Base-by-base conservation (phyloP, 495 filamentous ascomycete genomes). In the Pseudoneurospora amorphoporcata region DNA sequence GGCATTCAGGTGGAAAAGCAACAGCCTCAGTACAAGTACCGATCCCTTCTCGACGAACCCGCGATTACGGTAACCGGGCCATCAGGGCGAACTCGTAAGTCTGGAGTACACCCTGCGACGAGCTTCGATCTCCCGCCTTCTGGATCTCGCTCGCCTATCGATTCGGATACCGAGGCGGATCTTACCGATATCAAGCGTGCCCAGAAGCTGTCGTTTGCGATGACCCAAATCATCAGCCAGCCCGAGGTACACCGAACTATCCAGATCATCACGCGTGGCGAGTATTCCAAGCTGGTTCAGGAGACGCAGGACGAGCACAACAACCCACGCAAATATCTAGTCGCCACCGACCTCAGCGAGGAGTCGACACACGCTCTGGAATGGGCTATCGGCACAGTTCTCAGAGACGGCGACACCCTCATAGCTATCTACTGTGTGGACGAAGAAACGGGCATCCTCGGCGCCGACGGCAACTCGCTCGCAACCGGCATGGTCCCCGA, bases 331-430 rank as follows among this genome's bases (percentile, higher is more conserved):
- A 94, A 93, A 70, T 99, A 98, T 79, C 83, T 99, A 7, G 92
- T 98, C 9, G 94, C 95, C 9, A 97, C 93, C 1, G 95, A 98
- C 80, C 82, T 98, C 40, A 97, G 92, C 75, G 92, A 94, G 53
- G 95, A 99, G 83, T 94, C 94, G 4, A 91, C 93, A 10, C 94
- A 97, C 80, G 95, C 95, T 10, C 83, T 98, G 38, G 95, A 98
- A 79, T 99, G 95, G 94, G 96, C 94, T 0, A 94, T 99, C 69
- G 95, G 95, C 47, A 97, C 93, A 4, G 91, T 98, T n/a, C 86
- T 99, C 8, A 88, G 95, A 61, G 94, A 97, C 78, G 95, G 95
- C 17, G 95, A 99, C 80, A 98, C 95, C 1, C 86, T 99, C 43
- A 87, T 97, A 70, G 93, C 93, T 29, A 92, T 99, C 69, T 97